A percentile compares a stretch with the other conserved stretches of the same genome.
phyloP scores from a whole-genome alignment of 257 asterid genomes.

The Linaria vulgaris region DNA sequence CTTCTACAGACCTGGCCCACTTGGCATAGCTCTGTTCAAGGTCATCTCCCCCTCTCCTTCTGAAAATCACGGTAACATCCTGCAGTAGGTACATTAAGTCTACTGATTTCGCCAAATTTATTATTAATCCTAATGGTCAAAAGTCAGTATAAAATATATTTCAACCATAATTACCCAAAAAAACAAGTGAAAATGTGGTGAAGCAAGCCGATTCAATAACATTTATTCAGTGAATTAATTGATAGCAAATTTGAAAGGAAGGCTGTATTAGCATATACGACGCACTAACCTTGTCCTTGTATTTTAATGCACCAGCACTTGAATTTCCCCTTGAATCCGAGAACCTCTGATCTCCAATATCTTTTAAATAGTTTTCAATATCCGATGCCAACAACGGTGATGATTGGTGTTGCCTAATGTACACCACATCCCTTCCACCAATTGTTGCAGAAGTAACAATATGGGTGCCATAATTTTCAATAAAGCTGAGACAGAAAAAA shows the following conservation, averaged over 20 bases:
- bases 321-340: conserved; percentile 69
- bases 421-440: conserved; percentile 95
- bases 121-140: background rate
- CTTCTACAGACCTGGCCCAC: conserved; percentile 88
- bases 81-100: conserved; percentile 40
- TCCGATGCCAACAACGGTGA: conserved; percentile 77
- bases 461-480: conserved; percentile 95
- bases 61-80: conserved; percentile 97
- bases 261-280: conserved; percentile 1
- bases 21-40: conserved; percentile 94
- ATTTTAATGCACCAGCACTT: conserved; percentile 72
- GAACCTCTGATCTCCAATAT: conserved; percentile 89
- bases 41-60: conserved; percentile 99
- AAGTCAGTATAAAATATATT: background rate
- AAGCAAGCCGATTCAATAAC: background rate
- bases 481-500: conserved; percentile 67
- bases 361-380: conserved; percentile 80
- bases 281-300: conserved; percentile 93
- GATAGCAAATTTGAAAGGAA: background rate
- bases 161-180: too few relatives aligned
- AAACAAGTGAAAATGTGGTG: background rate
- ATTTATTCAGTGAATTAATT: background rate
- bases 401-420: conserved; percentile 83
- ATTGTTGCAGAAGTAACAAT: conserved; percentile 90
- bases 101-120: conserved; percentile 1